phyloP scores from a whole-genome alignment of 192 early-diverging fungal species.

The Irineochytrium annulatum region DNA sequence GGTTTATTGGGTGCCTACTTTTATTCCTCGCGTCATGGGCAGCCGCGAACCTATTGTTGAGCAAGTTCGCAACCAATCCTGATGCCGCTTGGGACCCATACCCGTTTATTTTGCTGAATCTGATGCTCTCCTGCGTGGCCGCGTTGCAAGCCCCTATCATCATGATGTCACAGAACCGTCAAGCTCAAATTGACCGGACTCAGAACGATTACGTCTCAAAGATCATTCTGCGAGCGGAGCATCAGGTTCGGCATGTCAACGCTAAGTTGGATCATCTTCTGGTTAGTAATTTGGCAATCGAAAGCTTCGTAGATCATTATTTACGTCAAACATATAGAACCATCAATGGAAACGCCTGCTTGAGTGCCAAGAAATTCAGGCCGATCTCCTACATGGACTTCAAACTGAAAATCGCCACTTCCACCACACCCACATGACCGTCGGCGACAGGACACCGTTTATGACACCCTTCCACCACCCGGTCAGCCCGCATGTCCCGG shows the following conservation, averaged over 20 bases:
- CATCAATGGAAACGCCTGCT: constrained; percentile 43
- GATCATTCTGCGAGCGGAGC: constrained; percentile 35
- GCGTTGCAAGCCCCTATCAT: constrained; percentile 46
- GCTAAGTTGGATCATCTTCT: constrained; percentile 46
- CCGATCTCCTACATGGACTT: constrained; percentile 26
- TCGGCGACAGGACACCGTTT: not conserved
- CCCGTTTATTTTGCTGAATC: constrained; percentile 45
- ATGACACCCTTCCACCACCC: not conserved
- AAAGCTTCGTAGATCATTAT: too few relatives aligned
- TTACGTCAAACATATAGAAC: constrained; percentile 6
- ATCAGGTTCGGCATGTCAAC: constrained; percentile 40
- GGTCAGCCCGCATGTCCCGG: too few relatives aligned
- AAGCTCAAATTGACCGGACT: constrained; percentile 31
- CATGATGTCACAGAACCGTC: constrained; percentile 52
- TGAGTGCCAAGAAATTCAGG: constrained; percentile 45
- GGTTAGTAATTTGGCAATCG: too few relatives aligned
- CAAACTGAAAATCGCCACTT: not conserved
- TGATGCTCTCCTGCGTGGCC: constrained; percentile 38
- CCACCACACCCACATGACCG: not conserved
- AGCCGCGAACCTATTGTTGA: constrained; percentile 16
- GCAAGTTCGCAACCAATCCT: not conserved
- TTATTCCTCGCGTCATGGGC: constrained; percentile 28
- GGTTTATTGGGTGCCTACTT: constrained; percentile 28
- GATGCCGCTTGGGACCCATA: constrained; percentile 44
- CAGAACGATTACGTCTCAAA: constrained; percentile 33